Evolutionary conservation across 441 rosid genomes (phyloP), one percentile per base, ranked within the genome.

Genomic region (Mallotus japonicus): DNA sequence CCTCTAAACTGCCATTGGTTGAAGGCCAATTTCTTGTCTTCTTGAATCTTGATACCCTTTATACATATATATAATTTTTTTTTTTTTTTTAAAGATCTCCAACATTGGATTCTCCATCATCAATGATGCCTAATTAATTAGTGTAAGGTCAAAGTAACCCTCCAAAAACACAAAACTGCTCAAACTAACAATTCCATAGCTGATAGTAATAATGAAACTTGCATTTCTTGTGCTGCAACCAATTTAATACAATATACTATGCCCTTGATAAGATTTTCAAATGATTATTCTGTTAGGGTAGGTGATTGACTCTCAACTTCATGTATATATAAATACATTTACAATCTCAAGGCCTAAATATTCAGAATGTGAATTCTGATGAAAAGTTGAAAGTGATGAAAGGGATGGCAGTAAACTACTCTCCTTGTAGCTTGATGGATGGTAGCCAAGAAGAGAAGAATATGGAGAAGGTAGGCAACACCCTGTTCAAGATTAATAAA

Each of bases 41-140:
- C 59, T 6, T 4, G 13, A 4, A 8, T 28, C 44, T 22, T 6
- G 40, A 37, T 37, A 4, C 40, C 40, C 40, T 37, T 4, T 6
- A 1, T 37, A 37, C 11, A 24, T 3, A 67, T 1, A 13, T 22
- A 12, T 53, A 50, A 22, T 28, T 28, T 28, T 24, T 2, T 28
- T 24, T 2, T 6, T 8, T 6, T 53, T 34, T n/a, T n/a, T n/a
- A n/a, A 1, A 11, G 16, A 7, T 19, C 49, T 20, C 19, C 59
- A 56, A 16, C 63, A 56, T 69, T 69, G 72, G 54, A 69, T 69
- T 40, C 72, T 69, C 46, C 54, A 13, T n/a, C 53, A 37, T n/a
- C 53, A 19, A 34, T 42, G 63, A 17, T 69, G 62, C 19, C 40
- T 69, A 57, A 37, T 37, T 69, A 57, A 37, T 37, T 37, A 3